phyloP scores from a whole-genome alignment of 352 stramenopile species.

The Halophytophthora polymorphica region DNA sequence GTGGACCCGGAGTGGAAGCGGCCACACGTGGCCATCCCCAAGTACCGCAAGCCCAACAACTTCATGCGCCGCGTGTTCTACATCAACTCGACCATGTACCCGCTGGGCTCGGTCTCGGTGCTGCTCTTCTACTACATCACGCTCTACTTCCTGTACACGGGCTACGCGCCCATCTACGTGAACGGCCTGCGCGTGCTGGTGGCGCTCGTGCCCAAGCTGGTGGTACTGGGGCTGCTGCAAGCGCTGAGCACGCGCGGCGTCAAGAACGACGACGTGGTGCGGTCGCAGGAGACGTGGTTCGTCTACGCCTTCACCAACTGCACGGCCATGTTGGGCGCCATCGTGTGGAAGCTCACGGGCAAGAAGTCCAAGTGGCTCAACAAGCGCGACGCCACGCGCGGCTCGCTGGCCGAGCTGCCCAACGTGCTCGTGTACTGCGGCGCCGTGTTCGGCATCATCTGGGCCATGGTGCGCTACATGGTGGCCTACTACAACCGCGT shows the following conservation, averaged over 20 bases:
- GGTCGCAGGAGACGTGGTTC: slow-evolving; percentile 76
- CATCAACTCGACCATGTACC: slow-evolving; percentile 80
- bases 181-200: slow-evolving; percentile 65
- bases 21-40: slow-evolving; percentile 64
- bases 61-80: slow-evolving; percentile 87
- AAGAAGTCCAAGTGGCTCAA: slow-evolving; percentile 69
- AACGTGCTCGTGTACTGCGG: slow-evolving; percentile 84
- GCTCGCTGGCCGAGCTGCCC: slow-evolving; percentile 69
- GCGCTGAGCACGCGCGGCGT: slow-evolving; percentile 74
- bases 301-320: slow-evolving; percentile 84
- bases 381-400: slow-evolving; percentile 57
- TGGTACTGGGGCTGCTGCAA: slow-evolving; percentile 70
- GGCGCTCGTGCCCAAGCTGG: slow-evolving; percentile 68
- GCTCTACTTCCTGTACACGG: slow-evolving; percentile 85
- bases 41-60: slow-evolving; percentile 77
- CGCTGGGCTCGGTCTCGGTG: slow-evolving; percentile 67
- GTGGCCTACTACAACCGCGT: slow-evolving; percentile 71
- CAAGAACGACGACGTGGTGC: slow-evolving; percentile 80
- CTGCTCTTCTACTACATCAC: slow-evolving; percentile 86
- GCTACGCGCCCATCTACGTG: slow-evolving; percentile 80
- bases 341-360: slow-evolving; percentile 84
- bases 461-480: slow-evolving; percentile 80
- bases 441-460: slow-evolving; percentile 70
- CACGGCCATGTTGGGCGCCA: slow-evolving; percentile 64
- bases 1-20: slow-evolving; percentile 79